A percentile compares a stretch with the other conserved stretches of the same genome.
These are phyloP conservation scores for Entophlyctis helioformis DNA, from an alignment of 192 early-diverging fungal species.

Conservation along the genomic window DNA sequence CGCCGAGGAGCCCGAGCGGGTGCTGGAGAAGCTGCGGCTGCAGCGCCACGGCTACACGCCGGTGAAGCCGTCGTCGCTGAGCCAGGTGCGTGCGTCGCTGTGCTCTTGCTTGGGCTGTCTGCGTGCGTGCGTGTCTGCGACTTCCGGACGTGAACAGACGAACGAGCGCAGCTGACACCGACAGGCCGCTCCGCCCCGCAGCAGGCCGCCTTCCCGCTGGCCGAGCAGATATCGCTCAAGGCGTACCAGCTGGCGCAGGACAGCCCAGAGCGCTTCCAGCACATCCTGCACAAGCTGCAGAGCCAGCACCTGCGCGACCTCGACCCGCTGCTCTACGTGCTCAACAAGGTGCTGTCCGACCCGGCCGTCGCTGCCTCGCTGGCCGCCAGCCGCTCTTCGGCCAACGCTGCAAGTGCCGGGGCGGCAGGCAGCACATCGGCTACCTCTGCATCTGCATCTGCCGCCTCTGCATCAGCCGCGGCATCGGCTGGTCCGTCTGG, in stretches of 20 bases:
- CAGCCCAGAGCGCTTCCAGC: neutral
- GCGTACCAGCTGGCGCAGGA: neutral
- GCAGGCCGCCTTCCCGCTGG: neutral
- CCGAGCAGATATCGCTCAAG: conserved; percentile 1
- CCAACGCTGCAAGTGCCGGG: no score
- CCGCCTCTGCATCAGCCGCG: no score
- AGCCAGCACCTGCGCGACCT: neutral
- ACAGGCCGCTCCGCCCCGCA: neutral
- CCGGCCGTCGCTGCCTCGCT: conserved; percentile 1
- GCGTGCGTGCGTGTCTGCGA: no score
- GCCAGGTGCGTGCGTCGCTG: no score
- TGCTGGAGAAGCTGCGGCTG: neutral
- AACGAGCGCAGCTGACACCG: no score
- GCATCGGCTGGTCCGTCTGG: no score
- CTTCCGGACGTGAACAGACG: no score
- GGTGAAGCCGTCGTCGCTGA: no score
- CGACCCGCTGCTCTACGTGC: conserved; percentile 2
- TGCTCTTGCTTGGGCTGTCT: no score
- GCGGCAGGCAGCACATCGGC: no score
- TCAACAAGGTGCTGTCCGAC: conserved; percentile 2
- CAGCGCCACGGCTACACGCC: neutral
- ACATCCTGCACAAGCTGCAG: neutral
- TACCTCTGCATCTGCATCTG: no score
- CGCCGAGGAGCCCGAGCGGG: conserved; percentile 4
- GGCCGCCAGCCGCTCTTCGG: no score